phyloP scores from a whole-genome alignment of 2,329 filamentous ascomycete genomes.

The Tricladium varicosporioides region DNA sequence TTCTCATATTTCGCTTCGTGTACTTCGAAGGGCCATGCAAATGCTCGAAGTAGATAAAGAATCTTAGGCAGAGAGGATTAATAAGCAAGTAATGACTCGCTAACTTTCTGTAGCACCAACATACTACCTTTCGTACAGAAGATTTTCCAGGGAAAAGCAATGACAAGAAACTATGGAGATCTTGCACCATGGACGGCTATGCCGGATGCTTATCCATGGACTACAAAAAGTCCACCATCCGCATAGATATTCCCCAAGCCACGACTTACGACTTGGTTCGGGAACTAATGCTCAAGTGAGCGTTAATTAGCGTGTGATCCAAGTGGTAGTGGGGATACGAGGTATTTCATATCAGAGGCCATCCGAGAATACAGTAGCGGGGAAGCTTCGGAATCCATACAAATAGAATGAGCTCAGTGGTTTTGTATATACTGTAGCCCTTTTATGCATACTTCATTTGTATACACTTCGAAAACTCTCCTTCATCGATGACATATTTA shows the following conservation, averaged over 20 bases:
- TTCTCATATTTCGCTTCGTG: background rate
- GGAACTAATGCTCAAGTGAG: background rate
- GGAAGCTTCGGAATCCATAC: too few relatives aligned
- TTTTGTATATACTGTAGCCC: too few relatives aligned
- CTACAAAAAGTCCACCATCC: constrained; percentile 37
- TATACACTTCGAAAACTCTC: too few relatives aligned
- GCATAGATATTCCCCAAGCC: background rate
- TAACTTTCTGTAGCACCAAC: constrained; percentile 35
- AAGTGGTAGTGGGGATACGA: too few relatives aligned
- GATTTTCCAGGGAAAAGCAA: constrained; percentile 44
- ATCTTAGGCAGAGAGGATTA: background rate
- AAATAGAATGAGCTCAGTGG: too few relatives aligned
- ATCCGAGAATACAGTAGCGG: too few relatives aligned
- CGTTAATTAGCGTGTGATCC: too few relatives aligned
- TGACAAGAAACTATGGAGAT: constrained; percentile 45
- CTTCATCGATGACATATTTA: too few relatives aligned
- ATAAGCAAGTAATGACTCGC: background rate
- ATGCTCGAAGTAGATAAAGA: background rate
- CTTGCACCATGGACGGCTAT: constrained; percentile 44
- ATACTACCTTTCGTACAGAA: constrained; percentile 48
- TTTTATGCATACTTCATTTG: too few relatives aligned
- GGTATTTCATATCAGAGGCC: too few relatives aligned
- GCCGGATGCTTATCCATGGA: constrained; percentile 47
- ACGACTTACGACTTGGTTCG: background rate
- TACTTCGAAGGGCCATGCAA: background rate